These are phyloP conservation scores for Rhododendron griersonianum DNA, from an alignment of 148 eudicot species.

Conservation along the genomic window DNA sequence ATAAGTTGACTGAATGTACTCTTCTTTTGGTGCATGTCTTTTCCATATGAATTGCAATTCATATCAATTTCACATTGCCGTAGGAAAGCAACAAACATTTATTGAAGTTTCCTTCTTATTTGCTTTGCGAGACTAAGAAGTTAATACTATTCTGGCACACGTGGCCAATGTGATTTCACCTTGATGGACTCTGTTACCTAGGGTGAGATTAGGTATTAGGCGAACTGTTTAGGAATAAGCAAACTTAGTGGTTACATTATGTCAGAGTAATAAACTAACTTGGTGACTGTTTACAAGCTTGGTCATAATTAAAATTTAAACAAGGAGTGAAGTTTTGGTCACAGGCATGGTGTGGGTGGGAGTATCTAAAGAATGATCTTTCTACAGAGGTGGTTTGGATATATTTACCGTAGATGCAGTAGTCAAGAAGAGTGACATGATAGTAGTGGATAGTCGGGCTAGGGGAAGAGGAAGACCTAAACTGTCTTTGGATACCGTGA, in stretches of 20 bases:
- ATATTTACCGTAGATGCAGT: no score
- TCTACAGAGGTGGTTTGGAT: background rate
- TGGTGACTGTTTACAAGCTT: background rate
- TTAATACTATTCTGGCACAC: background rate
- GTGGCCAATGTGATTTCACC: background rate
- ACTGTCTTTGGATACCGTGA: no score
- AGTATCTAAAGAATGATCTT: background rate
- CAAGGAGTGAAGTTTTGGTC: background rate
- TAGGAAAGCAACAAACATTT: background rate
- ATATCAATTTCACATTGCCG: background rate
- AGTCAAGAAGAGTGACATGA: no score
- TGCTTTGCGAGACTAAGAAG: background rate
- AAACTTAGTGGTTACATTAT: background rate
- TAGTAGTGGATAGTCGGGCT: no score
- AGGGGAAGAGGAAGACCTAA: no score
- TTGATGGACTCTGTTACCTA: background rate
- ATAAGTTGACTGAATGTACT: background rate
- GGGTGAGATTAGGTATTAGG: background rate
- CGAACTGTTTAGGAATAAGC: background rate
- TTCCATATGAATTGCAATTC: background rate
- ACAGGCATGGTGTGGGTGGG: background rate
- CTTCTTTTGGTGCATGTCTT: background rate
- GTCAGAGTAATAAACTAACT: background rate
- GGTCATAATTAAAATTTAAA: background rate
- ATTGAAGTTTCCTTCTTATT: background rate